These are phyloP conservation scores for Alternaria gaisen DNA, from an alignment of 2,329 filamentous ascomycete species.

Conservation along the genomic window DNA sequence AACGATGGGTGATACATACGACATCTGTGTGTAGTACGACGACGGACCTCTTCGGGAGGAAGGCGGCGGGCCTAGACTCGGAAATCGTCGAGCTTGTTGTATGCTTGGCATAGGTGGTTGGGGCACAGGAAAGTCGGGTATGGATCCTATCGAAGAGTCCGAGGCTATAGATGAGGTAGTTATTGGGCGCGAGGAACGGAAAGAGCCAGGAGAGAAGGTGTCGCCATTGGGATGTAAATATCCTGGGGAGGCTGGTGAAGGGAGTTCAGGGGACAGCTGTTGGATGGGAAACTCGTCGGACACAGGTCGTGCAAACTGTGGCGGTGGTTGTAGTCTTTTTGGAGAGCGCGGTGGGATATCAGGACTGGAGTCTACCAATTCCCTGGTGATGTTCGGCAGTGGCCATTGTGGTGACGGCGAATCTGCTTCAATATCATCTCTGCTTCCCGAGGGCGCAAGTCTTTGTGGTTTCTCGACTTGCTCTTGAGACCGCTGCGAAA, in stretches of 20 bases:
- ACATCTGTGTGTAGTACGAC: constrained; percentile 59
- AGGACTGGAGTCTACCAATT: constrained; percentile 36
- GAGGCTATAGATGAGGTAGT: constrained; percentile 52
- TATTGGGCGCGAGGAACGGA: constrained; percentile 44
- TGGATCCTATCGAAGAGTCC: constrained; percentile 52
- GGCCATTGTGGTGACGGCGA: constrained; percentile 58
- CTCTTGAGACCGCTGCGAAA: constrained; percentile 36
- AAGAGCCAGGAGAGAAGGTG: constrained; percentile 43
- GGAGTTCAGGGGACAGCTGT: constrained; percentile 37
- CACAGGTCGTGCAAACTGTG: constrained; percentile 53
- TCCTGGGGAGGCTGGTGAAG: constrained; percentile 28
- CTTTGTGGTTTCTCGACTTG: constrained; percentile 24
- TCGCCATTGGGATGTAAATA: constrained; percentile 45
- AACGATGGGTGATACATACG: constrained; percentile 59
- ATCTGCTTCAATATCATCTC: constrained; percentile 21
- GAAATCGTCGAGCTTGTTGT: constrained; percentile 50
- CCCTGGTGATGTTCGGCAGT: constrained; percentile 49
- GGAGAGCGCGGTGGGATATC: constrained; percentile 33
- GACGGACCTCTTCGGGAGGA: constrained; percentile 58
- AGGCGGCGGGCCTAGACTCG: constrained; percentile 59
- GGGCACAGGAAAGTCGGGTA: constrained; percentile 54
- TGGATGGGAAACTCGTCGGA: constrained; percentile 48
- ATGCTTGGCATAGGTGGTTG: constrained; percentile 44
- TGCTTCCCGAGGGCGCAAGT: constrained; percentile 25
- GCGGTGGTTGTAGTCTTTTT: constrained; percentile 52